phyloP scores from a whole-genome alignment of 208 protist species.

The Borovskyia barvae region DNA sequence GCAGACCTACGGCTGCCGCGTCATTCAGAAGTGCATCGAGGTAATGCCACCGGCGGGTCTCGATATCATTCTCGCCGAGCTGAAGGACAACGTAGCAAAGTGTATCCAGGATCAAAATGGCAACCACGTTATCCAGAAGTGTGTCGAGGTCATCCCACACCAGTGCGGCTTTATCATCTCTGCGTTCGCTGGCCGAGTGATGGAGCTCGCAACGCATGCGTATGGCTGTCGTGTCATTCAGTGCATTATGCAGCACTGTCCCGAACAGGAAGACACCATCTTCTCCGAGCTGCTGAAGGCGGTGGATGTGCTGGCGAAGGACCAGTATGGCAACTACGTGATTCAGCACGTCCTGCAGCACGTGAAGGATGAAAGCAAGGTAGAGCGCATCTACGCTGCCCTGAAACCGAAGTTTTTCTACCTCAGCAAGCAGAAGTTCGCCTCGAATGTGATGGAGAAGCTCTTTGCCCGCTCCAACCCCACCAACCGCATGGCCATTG shows the following conservation, averaged over 20 bases:
- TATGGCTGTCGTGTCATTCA: slow-evolving; percentile 99
- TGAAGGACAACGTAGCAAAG: slow-evolving; percentile 93
- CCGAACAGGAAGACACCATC: slow-evolving; percentile 86
- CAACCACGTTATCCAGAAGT: slow-evolving; percentile 99
- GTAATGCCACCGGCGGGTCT: slow-evolving; percentile 83
- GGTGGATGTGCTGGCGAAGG: slow-evolving; percentile 87
- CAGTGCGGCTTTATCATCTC: slow-evolving; percentile 96
- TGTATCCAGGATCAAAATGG: slow-evolving; percentile 99
- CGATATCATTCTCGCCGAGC: slow-evolving; percentile 89
- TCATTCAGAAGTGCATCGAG: slow-evolving; percentile 98
- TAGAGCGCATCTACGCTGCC: slow-evolving; percentile 72
- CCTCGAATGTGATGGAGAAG: slow-evolving; percentile 99
- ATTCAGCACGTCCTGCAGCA: slow-evolving; percentile 98
- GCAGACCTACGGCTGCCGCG: slow-evolving; percentile 97
- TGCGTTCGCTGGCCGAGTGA: slow-evolving; percentile 92
- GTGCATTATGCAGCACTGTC: slow-evolving; percentile 96
- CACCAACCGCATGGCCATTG: slow-evolving; percentile 78
- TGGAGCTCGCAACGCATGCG: slow-evolving; percentile 96
- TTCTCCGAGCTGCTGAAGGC: slow-evolving; percentile 93
- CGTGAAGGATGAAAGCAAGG: slow-evolving; percentile 80
- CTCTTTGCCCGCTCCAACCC: slow-evolving; percentile 83
- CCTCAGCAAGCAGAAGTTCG: slow-evolving; percentile 97
- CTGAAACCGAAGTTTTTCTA: slow-evolving; percentile 79
- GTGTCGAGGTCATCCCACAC: slow-evolving; percentile 95
- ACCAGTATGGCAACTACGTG: slow-evolving; percentile 99